Evolutionary conservation across 2,329 filamentous ascomycete species (phyloP).

Genomic region (Phialophora macrospora): DNA sequence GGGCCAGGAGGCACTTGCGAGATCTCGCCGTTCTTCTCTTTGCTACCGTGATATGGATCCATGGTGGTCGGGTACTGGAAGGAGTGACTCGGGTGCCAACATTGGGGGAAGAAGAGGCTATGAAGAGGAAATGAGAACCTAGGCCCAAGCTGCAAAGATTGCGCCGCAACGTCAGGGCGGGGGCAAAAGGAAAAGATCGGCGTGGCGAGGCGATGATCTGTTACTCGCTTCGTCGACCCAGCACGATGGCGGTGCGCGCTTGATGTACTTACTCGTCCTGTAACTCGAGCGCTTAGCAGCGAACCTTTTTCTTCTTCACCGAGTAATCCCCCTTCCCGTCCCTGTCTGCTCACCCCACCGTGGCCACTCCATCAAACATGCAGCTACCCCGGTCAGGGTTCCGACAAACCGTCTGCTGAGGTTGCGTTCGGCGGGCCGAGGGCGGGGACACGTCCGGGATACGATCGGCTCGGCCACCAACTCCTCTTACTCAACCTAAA

Average conservation of each 20-base stretch:
- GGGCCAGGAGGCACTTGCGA: background rate
- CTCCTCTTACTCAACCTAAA: background rate
- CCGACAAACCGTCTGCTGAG: background rate
- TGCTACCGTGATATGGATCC: background rate
- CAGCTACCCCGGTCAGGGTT: no score
- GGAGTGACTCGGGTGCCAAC: background rate
- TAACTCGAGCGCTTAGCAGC: background rate
- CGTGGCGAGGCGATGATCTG: background rate
- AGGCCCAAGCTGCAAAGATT: background rate
- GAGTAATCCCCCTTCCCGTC: background rate
- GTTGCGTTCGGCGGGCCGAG: background rate
- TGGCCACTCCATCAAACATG: background rate
- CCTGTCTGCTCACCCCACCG: background rate
- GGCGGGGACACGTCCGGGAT: background rate
- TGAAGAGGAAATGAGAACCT: background rate
- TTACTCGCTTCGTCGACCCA: background rate
- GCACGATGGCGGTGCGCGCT: background rate
- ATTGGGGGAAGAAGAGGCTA: background rate
- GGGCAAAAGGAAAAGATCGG: background rate
- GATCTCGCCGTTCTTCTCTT: constrained; percentile 1
- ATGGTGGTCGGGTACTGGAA: background rate
- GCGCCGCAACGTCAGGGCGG: background rate
- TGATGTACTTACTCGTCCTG: background rate
- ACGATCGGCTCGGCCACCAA: background rate
- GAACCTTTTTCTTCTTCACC: background rate